Percentiles rank a stretch among this genome's conserved stretches.
These are phyloP conservation scores for Colletotrichum tropicale DNA, from an alignment of 2,329 filamentous ascomycete genomes.

Conservation along the genomic window DNA sequence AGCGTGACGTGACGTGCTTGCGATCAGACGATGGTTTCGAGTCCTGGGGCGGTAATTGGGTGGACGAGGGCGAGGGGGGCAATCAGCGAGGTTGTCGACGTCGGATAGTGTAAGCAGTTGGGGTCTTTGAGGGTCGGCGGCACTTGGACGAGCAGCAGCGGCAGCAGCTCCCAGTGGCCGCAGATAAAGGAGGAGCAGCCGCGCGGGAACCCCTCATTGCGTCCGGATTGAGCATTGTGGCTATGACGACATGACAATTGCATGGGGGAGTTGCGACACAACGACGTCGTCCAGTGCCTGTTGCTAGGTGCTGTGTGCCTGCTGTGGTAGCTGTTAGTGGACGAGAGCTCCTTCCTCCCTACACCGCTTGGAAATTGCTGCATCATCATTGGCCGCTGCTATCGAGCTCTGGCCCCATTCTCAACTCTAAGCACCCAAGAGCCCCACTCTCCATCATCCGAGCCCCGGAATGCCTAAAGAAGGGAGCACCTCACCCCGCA, in stretches of 20 bases:
- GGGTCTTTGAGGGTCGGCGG: neutral
- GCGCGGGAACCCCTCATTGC: neutral
- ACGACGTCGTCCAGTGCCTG: neutral
- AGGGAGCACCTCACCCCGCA: neutral
- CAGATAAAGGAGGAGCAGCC: neutral
- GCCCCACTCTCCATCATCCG: neutral
- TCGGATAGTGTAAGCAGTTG: neutral
- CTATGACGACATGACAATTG: neutral
- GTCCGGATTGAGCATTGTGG: neutral
- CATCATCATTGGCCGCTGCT: neutral
- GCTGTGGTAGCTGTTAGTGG: neutral
- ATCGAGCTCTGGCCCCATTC: neutral
- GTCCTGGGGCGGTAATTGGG: neutral
- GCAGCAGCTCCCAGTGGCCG: neutral
- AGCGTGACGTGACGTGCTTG: neutral
- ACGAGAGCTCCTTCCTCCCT: neutral
- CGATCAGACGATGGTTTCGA: neutral
- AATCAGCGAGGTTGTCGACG: neutral
- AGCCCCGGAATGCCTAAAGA: neutral
- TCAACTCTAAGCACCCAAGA: neutral
- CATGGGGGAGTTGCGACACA: neutral
- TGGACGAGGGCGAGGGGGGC: neutral
- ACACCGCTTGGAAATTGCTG: conserved; percentile 1
- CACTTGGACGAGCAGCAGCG: neutral
- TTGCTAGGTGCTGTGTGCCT: neutral